phyloP scores from a whole-genome alignment of 345 rosid genomes.

The Populus davidiana region DNA sequence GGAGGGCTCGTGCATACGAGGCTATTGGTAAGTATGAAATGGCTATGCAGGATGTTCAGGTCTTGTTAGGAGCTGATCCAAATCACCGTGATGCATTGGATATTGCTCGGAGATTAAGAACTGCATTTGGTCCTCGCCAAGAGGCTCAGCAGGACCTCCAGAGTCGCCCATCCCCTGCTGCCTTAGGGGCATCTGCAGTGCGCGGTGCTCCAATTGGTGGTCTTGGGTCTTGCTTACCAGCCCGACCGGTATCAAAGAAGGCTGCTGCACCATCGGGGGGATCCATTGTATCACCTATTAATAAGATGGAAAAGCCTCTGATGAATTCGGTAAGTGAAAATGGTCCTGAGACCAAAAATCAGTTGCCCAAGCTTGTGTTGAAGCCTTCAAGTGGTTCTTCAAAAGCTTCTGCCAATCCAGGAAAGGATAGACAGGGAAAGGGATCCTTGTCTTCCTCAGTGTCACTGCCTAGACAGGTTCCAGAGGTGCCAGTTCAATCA shows the following conservation, averaged over 20 bases:
- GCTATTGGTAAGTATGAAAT: slow-evolving; percentile 71
- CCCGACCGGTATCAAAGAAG: slow-evolving; percentile 71
- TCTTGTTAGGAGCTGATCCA: slow-evolving; percentile 62
- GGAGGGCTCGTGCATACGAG: slow-evolving; percentile 91
- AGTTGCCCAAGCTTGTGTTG: slow-evolving; percentile 51
- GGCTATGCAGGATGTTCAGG: slow-evolving; percentile 82
- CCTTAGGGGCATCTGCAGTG: slow-evolving; percentile 96
- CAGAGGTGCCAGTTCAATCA: slow-evolving; percentile 43
- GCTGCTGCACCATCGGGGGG: slow-evolving; percentile 38
- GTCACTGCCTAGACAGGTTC: slow-evolving; percentile 19
- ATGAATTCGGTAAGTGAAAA: slow-evolving; percentile 40
- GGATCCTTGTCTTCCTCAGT: slow-evolving; percentile 28
- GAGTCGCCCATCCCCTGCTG: slow-evolving; percentile 95
- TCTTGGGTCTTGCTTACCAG: slow-evolving; percentile 88
- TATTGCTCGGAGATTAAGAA: slow-evolving; percentile 57
- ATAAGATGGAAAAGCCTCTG: slow-evolving; percentile 51
- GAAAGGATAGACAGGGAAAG: slow-evolving; percentile 32
- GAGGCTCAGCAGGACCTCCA: slow-evolving; percentile 84
- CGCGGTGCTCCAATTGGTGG: slow-evolving; percentile 89
- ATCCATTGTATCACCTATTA: slow-evolving; percentile 30
- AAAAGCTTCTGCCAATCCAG: slow-evolving; percentile 30
- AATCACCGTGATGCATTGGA: slow-evolving; percentile 77
- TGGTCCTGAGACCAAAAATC: slow-evolving; percentile 50
- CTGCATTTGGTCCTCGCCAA: slow-evolving; percentile 62
- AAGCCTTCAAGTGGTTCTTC: slow-evolving; percentile 54